A percentile compares a stretch with the other conserved stretches of the same genome.
phyloP scores from a whole-genome alignment of 2,329 filamentous ascomycete genomes.

The Lachnellula cervina region DNA sequence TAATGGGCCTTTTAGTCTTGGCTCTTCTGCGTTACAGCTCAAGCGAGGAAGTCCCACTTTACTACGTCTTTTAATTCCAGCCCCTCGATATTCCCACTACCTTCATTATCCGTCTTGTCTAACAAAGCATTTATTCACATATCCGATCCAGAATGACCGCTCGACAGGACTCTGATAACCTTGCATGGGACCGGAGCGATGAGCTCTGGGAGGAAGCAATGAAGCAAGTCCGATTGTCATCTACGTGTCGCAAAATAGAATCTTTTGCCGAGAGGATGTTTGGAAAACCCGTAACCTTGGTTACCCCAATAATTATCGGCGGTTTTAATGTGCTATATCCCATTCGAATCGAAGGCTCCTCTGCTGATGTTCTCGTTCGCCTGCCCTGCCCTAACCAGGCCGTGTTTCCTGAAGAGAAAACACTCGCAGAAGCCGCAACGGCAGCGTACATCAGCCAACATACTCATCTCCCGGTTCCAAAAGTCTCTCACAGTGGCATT shows the following conservation, averaged over 20 bases:
- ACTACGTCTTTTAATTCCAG: background rate
- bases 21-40: too few species aligned
- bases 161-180: conserved; percentile 29
- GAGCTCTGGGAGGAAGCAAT: conserved; percentile 24
- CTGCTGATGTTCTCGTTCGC: conserved; percentile 2
- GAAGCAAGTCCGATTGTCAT: conserved; percentile 16
- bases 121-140: background rate
- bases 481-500: background rate
- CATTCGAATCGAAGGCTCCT: conserved; percentile 1
- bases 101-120: background rate
- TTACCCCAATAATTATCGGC: background rate
- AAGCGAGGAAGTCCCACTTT: background rate
- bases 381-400: conserved; percentile 4
- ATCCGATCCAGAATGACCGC: conserved; percentile 21
- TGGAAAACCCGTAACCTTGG: background rate
- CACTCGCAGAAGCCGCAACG: conserved; percentile 1
- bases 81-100: background rate
- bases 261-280: background rate
- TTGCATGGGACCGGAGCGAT: conserved; percentile 31
- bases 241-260: background rate
- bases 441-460: conserved; percentile 1
- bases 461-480: conserved; percentile 1
- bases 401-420: conserved; percentile 4
- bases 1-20: too few species aligned
- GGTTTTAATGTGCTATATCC: conserved; percentile 6